Base-by-base conservation (phyloP, 495 filamentous ascomycete genomes). In the Neohortaea acidophila region DNA sequence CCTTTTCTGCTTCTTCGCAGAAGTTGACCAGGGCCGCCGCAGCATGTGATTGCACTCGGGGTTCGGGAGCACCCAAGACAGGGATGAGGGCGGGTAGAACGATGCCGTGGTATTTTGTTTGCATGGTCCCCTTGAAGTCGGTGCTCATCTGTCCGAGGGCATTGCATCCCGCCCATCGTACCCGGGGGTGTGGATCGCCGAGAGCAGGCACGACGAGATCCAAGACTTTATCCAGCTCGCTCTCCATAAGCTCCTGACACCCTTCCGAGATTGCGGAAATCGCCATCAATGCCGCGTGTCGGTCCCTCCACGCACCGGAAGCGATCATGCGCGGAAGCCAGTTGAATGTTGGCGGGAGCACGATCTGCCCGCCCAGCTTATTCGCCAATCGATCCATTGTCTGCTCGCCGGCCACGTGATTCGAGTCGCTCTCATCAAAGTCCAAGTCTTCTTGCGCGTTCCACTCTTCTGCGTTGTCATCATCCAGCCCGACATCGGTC, bases 61-160 rank as follows among this genome's bases (percentile, higher is more conserved):
- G 84, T 58, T 96, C 87, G 2, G 81, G 68, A 1, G 84, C 86
- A 49, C 84, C 70, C 11, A 99, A 70, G 0, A 96, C 91, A 3
- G 86, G 86, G 39, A 96, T 84, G 32, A 99, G 92, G 45, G 82
- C 82, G 38, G 73, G 79, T 32, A 99, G 66, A 1, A 94, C 84
- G 26, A 75, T 64, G 31, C 77, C 68, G 51, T 91, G 86, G 59
- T 87, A 92, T 51, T 94, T 87, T 49, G 86, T 79, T 57, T 99
- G 91, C 91, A 99, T 96, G 10, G 81, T 93, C 1, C 85, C 87
- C 21, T 91, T 89, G 56, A 99, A 99, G 58, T 99, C 91, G 8
- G 91, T 99, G 59, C 91, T 96, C 91, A 99, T 99, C 58, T 99
- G 91, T 11, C 91, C 91, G 18, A 99, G 66, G n/a, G 91, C 91